Conservation (phyloP, 2,329 filamentous ascomycete genomes). For the Xylaria sp. region DNA sequence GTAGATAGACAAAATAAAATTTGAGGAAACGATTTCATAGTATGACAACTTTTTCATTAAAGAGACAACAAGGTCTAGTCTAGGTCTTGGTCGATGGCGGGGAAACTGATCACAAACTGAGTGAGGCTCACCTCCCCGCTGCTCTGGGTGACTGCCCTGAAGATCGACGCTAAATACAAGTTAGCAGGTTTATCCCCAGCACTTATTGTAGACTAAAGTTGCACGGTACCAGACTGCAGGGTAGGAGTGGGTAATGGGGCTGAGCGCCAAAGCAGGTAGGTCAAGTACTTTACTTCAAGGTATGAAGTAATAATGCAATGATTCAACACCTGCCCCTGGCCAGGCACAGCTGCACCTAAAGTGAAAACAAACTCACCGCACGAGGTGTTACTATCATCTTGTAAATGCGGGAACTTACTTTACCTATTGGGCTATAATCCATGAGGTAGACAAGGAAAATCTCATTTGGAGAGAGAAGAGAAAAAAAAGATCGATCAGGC, state of each 20-base stretch:
- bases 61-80: neutral
- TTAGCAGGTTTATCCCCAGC: neutral
- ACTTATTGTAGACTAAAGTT: neutral
- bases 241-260: conserved; percentile 9
- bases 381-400: neutral
- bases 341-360: neutral
- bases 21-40: neutral
- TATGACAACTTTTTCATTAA: neutral
- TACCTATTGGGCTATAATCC: neutral
- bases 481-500: neutral
- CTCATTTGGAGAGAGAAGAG: neutral
- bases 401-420: neutral
- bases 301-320: neutral
- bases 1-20: neutral
- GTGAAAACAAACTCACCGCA: neutral
- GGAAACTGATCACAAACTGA: conserved; percentile 5
- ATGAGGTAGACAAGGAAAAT: neutral
- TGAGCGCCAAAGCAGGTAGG: neutral
- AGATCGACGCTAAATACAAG: conserved; percentile 26
- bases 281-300: neutral
- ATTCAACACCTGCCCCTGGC: neutral
- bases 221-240: neutral
- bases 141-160: conserved; percentile 15
- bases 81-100: neutral
- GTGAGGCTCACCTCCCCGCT: conserved; percentile 1